Conservation (phyloP, 106 monocot species). For the Triglochin maritima region DNA sequence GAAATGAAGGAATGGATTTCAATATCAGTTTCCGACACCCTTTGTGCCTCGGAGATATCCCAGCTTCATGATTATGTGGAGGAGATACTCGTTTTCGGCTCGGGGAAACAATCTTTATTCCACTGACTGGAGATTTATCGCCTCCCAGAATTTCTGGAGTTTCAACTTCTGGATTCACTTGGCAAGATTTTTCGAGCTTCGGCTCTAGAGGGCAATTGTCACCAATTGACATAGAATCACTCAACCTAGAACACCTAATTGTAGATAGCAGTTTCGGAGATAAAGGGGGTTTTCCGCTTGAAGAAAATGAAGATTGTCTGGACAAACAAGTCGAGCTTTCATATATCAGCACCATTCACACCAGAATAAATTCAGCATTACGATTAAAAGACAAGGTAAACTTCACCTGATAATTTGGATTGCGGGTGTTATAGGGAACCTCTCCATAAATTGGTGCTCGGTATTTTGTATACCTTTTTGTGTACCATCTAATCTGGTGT, state of each 20-base stretch:
- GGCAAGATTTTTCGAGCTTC: constrained; percentile 14
- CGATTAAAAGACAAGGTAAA: neutral
- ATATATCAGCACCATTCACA: neutral
- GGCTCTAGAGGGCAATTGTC: constrained; percentile 6
- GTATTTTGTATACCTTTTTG: no score
- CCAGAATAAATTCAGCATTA: neutral
- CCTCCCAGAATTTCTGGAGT: constrained; percentile 33
- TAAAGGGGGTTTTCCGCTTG: constrained; percentile 52
- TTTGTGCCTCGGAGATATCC: constrained; percentile 39
- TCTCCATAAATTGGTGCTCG: no score
- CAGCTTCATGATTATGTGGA: constrained; percentile 26
- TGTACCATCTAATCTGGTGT: no score
- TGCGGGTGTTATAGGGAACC: constrained; percentile 26
- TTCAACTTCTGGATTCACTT: constrained; percentile 29
- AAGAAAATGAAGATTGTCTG: constrained; percentile 29
- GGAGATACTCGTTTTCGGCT: constrained; percentile 76
- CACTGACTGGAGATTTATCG: constrained; percentile 26
- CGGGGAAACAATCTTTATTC: constrained; percentile 58
- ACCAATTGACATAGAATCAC: constrained; percentile 22
- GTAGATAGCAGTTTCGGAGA: constrained; percentile 19
- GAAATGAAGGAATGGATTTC: constrained; percentile 76
- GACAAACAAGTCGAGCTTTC: neutral
- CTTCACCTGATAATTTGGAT: constrained; percentile 43
- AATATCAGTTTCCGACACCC: constrained; percentile 66
- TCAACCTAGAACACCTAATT: constrained; percentile 18